Base-by-base conservation (phyloP, 352 stramenopile genomes). In the Globisporangium middletonii region DNA sequence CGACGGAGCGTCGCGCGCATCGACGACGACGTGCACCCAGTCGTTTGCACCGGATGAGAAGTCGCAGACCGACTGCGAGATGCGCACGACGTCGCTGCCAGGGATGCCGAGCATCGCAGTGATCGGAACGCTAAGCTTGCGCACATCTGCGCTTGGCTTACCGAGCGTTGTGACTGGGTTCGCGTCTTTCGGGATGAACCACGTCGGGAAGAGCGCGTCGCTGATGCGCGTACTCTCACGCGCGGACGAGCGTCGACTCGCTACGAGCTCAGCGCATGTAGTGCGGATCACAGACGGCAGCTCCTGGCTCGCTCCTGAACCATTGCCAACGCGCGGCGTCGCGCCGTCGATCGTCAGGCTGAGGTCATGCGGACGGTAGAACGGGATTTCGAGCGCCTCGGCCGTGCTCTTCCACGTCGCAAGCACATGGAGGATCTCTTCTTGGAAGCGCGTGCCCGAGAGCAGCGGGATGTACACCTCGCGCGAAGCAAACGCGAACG, bases 31-130 rank as follows among this genome's bases (percentile, higher is more conserved):
- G 23, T 57, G 54, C 7, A 63, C 27, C 82, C 79, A 92, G 13
- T 77, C 65, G 33, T 79, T 77, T 5, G 53, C 65, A 2, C 55
- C 53, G 0, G 70, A 73, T 11, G 80, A 75, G 50, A 92, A 69
- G 16, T 75, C 67, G 57, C 72, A 80, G 46, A 90, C 54, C 2
- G 63, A 75, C 12, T 65, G 9, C 1, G 71, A 60, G 50, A 90
- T 77, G 11, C 45, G 46, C 4, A 55, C 23, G 0, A 63, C 69
- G 3, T 72, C 70, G 63, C 82, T 92, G 45, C 82, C 79, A n/a
- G 82, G 82, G 13, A 92, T 72, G 0, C 82, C 82, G 6, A 92
- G 5, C 46, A 87, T 67, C 12, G 84, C 52, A 1, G 79, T 88
- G 55, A 92, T 55, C 1, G 82, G 76, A 1, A 90, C 56, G 16